Base-by-base conservation (phyloP, 305 asterid genomes). In the Striga hermonthica region DNA sequence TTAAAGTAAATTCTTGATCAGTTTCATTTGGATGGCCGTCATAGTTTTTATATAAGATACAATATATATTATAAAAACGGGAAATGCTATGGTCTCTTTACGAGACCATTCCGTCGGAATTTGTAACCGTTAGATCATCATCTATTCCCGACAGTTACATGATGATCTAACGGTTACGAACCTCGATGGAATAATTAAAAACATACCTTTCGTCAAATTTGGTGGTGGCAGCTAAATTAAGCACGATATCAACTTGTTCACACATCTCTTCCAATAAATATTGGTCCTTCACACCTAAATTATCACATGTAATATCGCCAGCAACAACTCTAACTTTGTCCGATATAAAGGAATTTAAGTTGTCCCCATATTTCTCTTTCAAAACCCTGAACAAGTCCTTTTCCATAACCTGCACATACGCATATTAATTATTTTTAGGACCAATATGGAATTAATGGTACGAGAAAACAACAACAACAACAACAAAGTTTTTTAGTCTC, bases 161-260 rank as follows among this genome's bases (percentile, higher is more conserved):
- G n/a, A n/a, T n/a, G n/a, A n/a, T n/a, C n/a, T n/a, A n/a, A n/a
- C n/a, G n/a, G n/a, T n/a, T n/a, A n/a, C n/a, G n/a, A n/a, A n/a
- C n/a, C n/a, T n/a, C n/a, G n/a, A n/a, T n/a, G n/a, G n/a, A n/a
- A n/a, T n/a, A n/a, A n/a, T n/a, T n/a, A 47, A 47, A 22, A 53
- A 15, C 9, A 54, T 76, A 84, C 90, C 94, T 82, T 38, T 86
- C 88, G 52, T 84, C 83, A 47, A 84, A 86, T 52, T 70, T 77
- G 62, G 88, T 82, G 11, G 85, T 84, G 50, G 94, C 86, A 11
- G 94, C 94, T 3, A 83, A 75, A 50, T 84, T 77, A 69, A 84
- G 76, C 9, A 84, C 60, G 64, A 84, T 64, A 38, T 84, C 82
- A 4, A 82, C 64, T 60, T 84, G 81, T 39, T 10, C 39, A 45